Base-by-base conservation (phyloP, 2,329 filamentous ascomycete species). In the Calonectria pteridis region DNA sequence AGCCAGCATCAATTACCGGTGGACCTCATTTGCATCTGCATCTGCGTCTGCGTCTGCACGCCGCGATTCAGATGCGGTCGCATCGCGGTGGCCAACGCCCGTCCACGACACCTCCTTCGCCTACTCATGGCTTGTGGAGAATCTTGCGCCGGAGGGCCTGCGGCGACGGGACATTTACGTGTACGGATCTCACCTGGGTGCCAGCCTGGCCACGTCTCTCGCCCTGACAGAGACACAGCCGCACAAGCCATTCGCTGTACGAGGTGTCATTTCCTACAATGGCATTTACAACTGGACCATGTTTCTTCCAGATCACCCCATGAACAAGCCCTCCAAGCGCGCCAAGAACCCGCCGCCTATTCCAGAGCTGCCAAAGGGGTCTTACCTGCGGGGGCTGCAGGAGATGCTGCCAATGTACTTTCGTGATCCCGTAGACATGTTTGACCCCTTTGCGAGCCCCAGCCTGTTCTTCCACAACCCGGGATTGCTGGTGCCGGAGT, bases 271-370 rank as follows among this genome's bases (percentile, higher is more conserved):
- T 20, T 87, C 88, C 10, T 89, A 89, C 81, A 91, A 93, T 76
- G 91, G 90, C 51, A 86, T 93, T 72, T 93, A 91, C 83, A 89
- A 93, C 83, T 93, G 91, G 91, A 91, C 90, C 71, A 89, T 86
- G 81, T 90, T 92, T 72, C 85, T 91, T 14, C 88, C 89, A 0
- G 86, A 89, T 75, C 89, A 91, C 71, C 85, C 84, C 9, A 81
- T 87, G 73, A 87, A 90, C 76, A 78, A 71, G 7, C 69, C 77
- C 1, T 66, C 75, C 13, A 79, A 73, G 33, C 70, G 62, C 16
- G 67, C 51, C 20, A 81, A 77, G 66, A 71, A 46, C 11, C 69
- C 78, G 11, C 66, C 78, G 3, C n/a, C 64, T 31, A 31, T 49
- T 33, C 71, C 73, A 55, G 62, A 51, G 13, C 67, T 77, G 2